These are phyloP conservation scores for Coemansia sp. DNA, from an alignment of 192 early-diverging fungal genomes.

Conservation along the genomic window DNA sequence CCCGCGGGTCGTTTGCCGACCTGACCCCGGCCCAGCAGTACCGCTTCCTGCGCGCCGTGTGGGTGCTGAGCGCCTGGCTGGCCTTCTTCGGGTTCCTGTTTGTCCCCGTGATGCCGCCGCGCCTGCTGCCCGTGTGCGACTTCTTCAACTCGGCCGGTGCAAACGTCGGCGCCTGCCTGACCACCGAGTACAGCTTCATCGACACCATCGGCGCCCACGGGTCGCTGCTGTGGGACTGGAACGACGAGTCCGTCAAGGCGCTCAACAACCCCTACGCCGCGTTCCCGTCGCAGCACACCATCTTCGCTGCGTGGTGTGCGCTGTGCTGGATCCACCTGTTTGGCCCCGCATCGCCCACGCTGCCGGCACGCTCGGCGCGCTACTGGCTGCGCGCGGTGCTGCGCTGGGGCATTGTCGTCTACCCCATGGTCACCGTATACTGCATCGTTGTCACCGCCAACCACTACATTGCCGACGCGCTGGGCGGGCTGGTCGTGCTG, in stretches of 20 bases:
- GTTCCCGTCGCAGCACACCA: constrained; percentile 51
- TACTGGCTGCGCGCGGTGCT: constrained; percentile 41
- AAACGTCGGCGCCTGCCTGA: constrained; percentile 50
- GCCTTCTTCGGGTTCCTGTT: constrained; percentile 49
- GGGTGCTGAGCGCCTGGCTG: constrained; percentile 50
- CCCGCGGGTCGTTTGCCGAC: constrained; percentile 31
- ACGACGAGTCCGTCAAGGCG: constrained; percentile 52
- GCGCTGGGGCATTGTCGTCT: constrained; percentile 44
- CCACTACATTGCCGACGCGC: constrained; percentile 47
- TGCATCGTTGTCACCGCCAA: constrained; percentile 52
- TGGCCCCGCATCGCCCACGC: constrained; percentile 26
- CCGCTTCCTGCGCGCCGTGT: constrained; percentile 50
- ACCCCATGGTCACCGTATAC: constrained; percentile 49
- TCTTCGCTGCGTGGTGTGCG: constrained; percentile 51
- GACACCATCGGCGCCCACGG: constrained; percentile 48
- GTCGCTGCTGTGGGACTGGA: constrained; percentile 54
- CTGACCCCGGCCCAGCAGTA: constrained; percentile 52
- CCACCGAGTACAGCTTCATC: constrained; percentile 41
- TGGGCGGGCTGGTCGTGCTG: constrained; percentile 40
- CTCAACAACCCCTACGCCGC: constrained; percentile 55
- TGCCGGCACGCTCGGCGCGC: constrained; percentile 12
- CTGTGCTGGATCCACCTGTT: constrained; percentile 44
- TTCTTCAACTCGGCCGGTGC: constrained; percentile 45
- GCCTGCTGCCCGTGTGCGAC: constrained; percentile 50
- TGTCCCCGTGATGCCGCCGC: constrained; percentile 52